Conservation (phyloP, 2,329 filamentous ascomycete genomes). For the Xylariaceae sp. region DNA sequence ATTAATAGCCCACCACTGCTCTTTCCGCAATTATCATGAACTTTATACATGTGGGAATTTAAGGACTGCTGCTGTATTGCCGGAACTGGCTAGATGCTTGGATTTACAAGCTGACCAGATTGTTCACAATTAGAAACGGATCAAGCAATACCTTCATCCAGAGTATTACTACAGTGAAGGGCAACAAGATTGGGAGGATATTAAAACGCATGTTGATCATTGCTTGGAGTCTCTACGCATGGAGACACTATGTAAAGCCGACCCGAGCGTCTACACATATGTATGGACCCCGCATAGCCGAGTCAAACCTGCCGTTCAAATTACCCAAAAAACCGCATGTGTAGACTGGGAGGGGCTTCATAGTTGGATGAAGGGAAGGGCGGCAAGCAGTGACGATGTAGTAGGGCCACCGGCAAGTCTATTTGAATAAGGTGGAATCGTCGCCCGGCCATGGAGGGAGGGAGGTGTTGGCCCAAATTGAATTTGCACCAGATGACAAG, state of each 20-base stretch:
- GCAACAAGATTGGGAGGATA: conserved; percentile 12
- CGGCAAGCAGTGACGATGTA: conserved; percentile 2
- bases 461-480: too few species aligned
- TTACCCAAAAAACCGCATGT: conserved; percentile 9
- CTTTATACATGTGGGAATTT: too few species aligned
- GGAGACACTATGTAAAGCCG: conserved; percentile 8
- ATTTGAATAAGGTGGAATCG: too few species aligned
- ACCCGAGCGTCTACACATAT: conserved; percentile 14
- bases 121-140: conserved; percentile 13
- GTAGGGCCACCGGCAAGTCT: too few species aligned
- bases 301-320: conserved; percentile 9
- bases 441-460: too few species aligned
- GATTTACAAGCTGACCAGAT: not conserved
- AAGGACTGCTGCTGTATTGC: too few species aligned
- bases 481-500: too few species aligned
- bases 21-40: too few species aligned
- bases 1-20: too few species aligned
- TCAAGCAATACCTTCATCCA: conserved; percentile 18
- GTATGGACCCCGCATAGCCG: conserved; percentile 17
- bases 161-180: conserved; percentile 13
- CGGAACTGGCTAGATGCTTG: not conserved
- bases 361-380: conserved; percentile 15
- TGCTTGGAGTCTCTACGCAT: conserved; percentile 20
- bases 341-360: conserved; percentile 21
- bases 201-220: conserved; percentile 11